Base-by-base conservation (phyloP, 2,329 filamentous ascomycete genomes). In the Exserohilum rostratum region DNA sequence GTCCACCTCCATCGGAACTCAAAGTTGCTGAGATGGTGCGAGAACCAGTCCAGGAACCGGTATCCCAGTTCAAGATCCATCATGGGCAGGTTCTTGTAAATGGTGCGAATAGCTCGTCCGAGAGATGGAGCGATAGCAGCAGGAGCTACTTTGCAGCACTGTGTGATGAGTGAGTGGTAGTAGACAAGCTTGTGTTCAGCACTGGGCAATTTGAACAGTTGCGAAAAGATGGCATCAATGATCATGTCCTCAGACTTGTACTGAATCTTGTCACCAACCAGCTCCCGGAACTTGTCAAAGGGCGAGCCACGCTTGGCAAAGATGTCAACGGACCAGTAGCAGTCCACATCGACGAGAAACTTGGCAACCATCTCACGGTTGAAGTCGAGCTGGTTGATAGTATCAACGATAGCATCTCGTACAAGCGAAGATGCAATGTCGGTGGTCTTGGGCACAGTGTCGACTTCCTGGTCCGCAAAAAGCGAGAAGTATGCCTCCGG, bases 1-100 rank as follows among this genome's bases (percentile, higher is more conserved):
- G 90, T 88, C 95, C 95, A 99, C 77, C 98, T 98, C 95, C 95
- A 99, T 9, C 95, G 95, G 74, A 98, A 99, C 48, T 96, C 95
- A 72, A 99, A 99, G 79, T 99, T 99, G 78, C 93, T 97, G 63
- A 99, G 79, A 79, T 99, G 95, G 74, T 99, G 95, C 15, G 93
- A 86, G 71, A 99, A 99, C 95, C 95, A 99, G 74, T 98, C 93
- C 71, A 96, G 82, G 77, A 98, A 98, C 22, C 95, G 86, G 68
- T 93, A 89, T 51, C 82, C 84, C 38, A 99, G 80, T 76, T 98
- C 93, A 43, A 97, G 81, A 70, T 99, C 95, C 81, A 98, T 87
- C 2, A 83, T 85, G 55, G 91, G 87, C 9, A 90, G 81, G 72
- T 89, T 92, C 59, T 90, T 86, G 79, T 96, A 99, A 58, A 97